phyloP scores from a whole-genome alignment of 2,329 filamentous ascomycete genomes.

The Pochonia chlamydosporia region DNA sequence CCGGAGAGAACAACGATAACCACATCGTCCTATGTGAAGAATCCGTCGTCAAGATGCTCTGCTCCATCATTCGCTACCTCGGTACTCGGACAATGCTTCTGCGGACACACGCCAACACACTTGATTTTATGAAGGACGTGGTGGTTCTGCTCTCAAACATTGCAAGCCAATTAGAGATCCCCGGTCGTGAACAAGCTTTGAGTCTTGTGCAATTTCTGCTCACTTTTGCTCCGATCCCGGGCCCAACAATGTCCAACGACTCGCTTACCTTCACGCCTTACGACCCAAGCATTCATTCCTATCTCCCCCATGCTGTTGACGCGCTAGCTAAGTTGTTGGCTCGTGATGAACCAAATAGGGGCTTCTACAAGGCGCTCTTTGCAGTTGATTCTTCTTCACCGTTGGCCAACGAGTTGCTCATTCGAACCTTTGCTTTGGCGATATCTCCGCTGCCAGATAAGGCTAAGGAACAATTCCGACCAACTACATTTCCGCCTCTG shows the following conservation, averaged over 20 bases:
- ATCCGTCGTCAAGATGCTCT: conserved; percentile 75
- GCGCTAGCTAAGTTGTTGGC: conserved; percentile 87
- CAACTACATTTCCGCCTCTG: conserved; percentile 55
- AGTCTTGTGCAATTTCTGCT: conserved; percentile 85
- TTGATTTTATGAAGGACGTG: conserved; percentile 97
- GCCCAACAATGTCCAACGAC: conserved; percentile 51
- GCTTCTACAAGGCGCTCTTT: conserved; percentile 78
- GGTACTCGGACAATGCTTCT: conserved; percentile 86
- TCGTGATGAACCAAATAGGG: conserved; percentile 86
- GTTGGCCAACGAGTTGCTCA: conserved; percentile 73
- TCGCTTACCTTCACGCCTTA: conserved; percentile 73
- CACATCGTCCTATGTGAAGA: conserved; percentile 70
- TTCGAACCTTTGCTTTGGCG: conserved; percentile 78
- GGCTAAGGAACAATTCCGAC: conserved; percentile 43
- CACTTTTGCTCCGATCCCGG: conserved; percentile 78
- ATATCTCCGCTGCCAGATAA: conserved; percentile 78
- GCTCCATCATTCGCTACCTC: conserved; percentile 75
- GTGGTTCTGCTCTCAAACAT: conserved; percentile 88
- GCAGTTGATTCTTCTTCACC: conserved; percentile 59
- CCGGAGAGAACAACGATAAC: conserved; percentile 57
- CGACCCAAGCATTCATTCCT: conserved; percentile 75
- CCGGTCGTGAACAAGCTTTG: conserved; percentile 79
- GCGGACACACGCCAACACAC: conserved; percentile 72
- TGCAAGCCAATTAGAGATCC: conserved; percentile 71
- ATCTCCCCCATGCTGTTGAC: conserved; percentile 85